Evolutionary conservation across 73 alveolate species (phyloP).

Genomic region (Breviolum minutum): DNA sequence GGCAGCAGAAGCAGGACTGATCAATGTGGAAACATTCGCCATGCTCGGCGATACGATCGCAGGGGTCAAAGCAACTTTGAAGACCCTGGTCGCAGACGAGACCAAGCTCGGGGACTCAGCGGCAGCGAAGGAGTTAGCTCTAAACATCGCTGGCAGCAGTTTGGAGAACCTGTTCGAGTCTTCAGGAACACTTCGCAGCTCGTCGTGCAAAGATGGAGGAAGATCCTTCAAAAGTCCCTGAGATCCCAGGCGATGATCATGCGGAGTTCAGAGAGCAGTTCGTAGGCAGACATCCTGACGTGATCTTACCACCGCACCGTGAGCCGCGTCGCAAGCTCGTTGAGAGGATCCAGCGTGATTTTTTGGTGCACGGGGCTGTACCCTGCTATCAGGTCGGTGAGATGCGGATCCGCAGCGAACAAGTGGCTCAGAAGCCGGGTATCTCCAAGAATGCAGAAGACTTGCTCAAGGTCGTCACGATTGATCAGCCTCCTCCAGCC

Average conservation of each 20-base stretch:
- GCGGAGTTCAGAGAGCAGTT: neutral
- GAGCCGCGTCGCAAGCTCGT: neutral
- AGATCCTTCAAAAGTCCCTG: too few relatives aligned
- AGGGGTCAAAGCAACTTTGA: neutral
- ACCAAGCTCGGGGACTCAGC: neutral
- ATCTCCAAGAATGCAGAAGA: too few relatives aligned
- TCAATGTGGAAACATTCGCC: neutral
- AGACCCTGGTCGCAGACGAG: too few relatives aligned
- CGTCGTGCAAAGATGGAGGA: too few relatives aligned
- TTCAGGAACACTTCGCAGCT: too few relatives aligned
- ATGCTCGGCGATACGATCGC: too few relatives aligned
- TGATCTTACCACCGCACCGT: neutral
- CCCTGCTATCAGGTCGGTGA: conserved; percentile 50
- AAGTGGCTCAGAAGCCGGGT: too few relatives aligned
- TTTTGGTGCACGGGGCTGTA: neutral
- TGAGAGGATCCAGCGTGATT: neutral
- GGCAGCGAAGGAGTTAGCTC: neutral
- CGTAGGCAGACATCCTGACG: neutral
- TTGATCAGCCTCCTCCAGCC: too few relatives aligned
- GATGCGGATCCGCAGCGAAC: conserved; percentile 50
- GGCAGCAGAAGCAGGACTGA: neutral
- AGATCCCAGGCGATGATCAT: too few relatives aligned
- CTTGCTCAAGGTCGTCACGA: too few relatives aligned
- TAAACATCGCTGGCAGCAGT: too few relatives aligned
- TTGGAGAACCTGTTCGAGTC: too few relatives aligned